Evolutionary conservation across 306 rosid species (phyloP).

Genomic region (Chamaecrista fasciculata): DNA sequence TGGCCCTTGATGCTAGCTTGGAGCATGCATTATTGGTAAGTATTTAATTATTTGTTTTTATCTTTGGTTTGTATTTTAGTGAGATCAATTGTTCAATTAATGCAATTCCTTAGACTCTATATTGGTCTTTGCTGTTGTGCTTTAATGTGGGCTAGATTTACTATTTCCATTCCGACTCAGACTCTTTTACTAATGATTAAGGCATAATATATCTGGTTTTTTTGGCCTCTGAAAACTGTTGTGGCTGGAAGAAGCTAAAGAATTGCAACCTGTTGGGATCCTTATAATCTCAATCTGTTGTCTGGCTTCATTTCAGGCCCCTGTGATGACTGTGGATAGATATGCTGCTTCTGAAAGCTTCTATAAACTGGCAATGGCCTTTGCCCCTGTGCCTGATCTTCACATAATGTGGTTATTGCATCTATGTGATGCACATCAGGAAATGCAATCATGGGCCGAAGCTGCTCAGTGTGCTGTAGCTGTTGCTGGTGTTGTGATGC

Average conservation of each 20-base stretch:
- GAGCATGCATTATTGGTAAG: conserved; percentile 95
- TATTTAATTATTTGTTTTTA: conserved; percentile 19
- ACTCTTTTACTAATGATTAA: background rate
- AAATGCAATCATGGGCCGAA: conserved; percentile 99
- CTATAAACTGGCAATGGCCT: conserved; percentile 92
- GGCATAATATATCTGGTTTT: background rate
- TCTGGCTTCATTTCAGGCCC: conserved; percentile 49
- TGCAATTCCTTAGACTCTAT: background rate
- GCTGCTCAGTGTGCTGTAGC: conserved; percentile 99
- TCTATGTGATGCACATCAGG: conserved; percentile 97
- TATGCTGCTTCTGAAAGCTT: conserved; percentile 95
- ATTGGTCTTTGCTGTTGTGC: background rate
- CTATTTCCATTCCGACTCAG: background rate
- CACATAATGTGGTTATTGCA: conserved; percentile 99
- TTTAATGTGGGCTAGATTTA: background rate
- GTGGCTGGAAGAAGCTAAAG: too few species aligned
- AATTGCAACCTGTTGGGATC: conserved; percentile 6
- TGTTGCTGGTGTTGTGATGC: conserved; percentile 98
- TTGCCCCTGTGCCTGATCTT: conserved; percentile 99
- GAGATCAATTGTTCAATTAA: background rate
- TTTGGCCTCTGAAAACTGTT: too few species aligned
- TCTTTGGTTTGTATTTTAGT: background rate
- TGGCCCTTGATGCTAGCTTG: conserved; percentile 96
- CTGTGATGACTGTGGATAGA: conserved; percentile 90
- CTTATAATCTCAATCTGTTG: conserved; percentile 4